Conservation (phyloP, 73 alveolate genomes). For the Loxodes magnus region DNA sequence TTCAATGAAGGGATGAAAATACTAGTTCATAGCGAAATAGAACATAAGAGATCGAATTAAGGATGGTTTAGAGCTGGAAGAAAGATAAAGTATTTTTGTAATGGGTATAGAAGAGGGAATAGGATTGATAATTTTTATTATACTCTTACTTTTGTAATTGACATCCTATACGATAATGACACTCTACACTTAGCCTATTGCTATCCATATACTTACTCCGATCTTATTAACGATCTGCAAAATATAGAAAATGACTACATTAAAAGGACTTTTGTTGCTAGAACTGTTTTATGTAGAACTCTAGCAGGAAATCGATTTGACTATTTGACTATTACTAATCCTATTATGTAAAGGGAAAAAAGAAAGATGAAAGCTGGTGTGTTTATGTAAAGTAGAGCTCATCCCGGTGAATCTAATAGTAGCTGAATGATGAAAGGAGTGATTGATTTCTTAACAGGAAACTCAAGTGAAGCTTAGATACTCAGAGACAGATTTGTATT, state of each 20-base stretch:
- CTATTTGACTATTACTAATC: constrained; percentile 30
- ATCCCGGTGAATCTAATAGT: constrained; percentile 67
- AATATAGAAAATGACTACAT: constrained; percentile 59
- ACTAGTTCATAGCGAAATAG: constrained; percentile 19
- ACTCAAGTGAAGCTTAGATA: constrained; percentile 15
- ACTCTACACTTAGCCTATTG: constrained; percentile 88
- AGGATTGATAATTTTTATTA: constrained; percentile 78
- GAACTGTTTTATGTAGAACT: constrained; percentile 20
- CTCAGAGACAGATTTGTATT: constrained; percentile 53
- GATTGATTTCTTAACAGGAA: constrained; percentile 23
- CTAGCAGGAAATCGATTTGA: constrained; percentile 51
- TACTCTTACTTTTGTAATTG: constrained; percentile 76
- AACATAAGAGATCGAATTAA: constrained; percentile 8
- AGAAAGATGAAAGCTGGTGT: constrained; percentile 35
- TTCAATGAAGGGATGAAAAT: constrained; percentile 31
- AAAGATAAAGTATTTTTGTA: constrained; percentile 59
- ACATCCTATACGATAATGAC: constrained; percentile 80
- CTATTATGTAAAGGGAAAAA: constrained; percentile 27
- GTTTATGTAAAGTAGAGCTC: constrained; percentile 48
- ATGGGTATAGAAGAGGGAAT: constrained; percentile 68
- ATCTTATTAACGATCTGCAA: constrained; percentile 69
- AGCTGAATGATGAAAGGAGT: constrained; percentile 40
- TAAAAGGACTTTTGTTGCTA: constrained; percentile 56
- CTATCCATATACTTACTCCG: constrained; percentile 90
- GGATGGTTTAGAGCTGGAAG: constrained; percentile 80